phyloP scores from a whole-genome alignment of 1,139 yeast species.

The Yamadazyma triangularis region DNA sequence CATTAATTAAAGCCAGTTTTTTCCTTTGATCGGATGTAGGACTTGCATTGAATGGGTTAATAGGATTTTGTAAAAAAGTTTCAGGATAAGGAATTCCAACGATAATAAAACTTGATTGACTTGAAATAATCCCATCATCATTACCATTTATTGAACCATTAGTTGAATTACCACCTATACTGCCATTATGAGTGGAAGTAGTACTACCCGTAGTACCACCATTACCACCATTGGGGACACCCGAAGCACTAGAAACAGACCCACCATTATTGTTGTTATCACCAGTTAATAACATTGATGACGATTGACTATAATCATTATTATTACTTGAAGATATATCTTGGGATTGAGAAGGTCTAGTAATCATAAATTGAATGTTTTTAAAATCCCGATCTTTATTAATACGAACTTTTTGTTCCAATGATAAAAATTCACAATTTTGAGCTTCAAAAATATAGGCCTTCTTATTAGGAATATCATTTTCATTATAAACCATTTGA shows the following conservation, averaged over 20 bases:
- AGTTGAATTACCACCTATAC: constrained; percentile 4
- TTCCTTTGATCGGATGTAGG: constrained; percentile 76
- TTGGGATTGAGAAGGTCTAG: constrained; percentile 25
- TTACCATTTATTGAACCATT: constrained; percentile 1
- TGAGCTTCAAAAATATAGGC: constrained; percentile 26
- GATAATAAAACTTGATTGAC: constrained; percentile 32
- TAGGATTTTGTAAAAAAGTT: constrained; percentile 27
- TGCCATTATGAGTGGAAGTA: constrained; percentile 1
- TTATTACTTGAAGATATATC: constrained; percentile 12
- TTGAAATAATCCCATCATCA: constrained; percentile 22
- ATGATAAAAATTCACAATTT: constrained; percentile 30
- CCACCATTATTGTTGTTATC: constrained; percentile 9
- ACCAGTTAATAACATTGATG: constrained; percentile 30
- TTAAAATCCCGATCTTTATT: constrained; percentile 29
- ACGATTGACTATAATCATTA: constrained; percentile 33
- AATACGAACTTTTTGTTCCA: constrained; percentile 32
- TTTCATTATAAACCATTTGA: constrained; percentile 5
- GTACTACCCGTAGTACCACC: constrained; percentile 1
- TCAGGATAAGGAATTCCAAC: constrained; percentile 46
- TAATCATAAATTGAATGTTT: constrained; percentile 31
- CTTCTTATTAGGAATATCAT: constrained; percentile 14
- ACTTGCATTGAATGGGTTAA: constrained; percentile 41
- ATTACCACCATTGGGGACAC: constrained; percentile 7
- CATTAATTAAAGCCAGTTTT: constrained; percentile 70
- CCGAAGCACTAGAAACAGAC: neutral